Evolutionary conservation across 2,329 filamentous ascomycete species (phyloP).

Genomic region (Alternaria brassicicola): DNA sequence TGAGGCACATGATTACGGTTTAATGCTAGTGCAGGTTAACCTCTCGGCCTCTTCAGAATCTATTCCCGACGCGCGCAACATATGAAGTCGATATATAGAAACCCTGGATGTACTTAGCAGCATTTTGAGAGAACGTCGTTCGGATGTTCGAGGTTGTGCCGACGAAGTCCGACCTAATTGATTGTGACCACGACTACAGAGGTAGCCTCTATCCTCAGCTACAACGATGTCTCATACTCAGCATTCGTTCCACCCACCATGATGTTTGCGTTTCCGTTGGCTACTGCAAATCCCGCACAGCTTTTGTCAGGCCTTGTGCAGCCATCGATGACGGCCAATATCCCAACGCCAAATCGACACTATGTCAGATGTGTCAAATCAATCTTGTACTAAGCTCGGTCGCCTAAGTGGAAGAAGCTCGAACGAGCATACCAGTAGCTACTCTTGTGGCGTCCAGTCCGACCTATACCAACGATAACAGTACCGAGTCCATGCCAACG

Average conservation of each 20-base stretch:
- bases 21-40: background rate
- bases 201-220: background rate
- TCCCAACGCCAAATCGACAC: constrained; percentile 9
- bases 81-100: background rate
- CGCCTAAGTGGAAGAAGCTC: background rate
- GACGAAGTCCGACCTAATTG: background rate
- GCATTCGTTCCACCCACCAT: constrained; percentile 11
- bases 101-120: background rate
- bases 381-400: background rate
- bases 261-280: constrained; percentile 9
- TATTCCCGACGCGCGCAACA: background rate
- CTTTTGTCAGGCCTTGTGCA: constrained; percentile 8
- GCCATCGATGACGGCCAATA: constrained; percentile 14
- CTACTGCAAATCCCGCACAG: constrained; percentile 9
- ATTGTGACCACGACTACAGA: background rate
- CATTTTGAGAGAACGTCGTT: background rate
- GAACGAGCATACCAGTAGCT: constrained; percentile 2
- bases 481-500: background rate
- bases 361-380: background rate
- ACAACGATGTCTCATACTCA: background rate
- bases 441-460: background rate
- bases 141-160: background rate
- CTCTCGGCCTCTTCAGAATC: background rate
- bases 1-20: background rate
- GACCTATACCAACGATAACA: background rate